phyloP scores from a whole-genome alignment of 192 early-diverging fungal genomes.

The Coemansia sp. region DNA sequence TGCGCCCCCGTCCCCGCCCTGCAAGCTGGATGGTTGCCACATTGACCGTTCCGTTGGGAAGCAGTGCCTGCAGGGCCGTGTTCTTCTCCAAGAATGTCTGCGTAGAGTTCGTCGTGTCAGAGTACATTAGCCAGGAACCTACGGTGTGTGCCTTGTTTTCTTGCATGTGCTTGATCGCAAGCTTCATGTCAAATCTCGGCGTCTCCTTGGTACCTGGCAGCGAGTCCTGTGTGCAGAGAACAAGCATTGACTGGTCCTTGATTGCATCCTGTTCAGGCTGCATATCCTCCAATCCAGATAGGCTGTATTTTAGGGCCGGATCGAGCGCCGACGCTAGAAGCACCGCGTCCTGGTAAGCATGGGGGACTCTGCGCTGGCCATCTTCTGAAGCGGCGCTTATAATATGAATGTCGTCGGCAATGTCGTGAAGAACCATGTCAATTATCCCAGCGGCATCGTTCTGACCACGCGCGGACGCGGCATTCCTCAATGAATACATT shows the following conservation, averaged over 20 bases:
- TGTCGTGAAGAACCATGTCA: constrained; percentile 34
- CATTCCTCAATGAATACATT: constrained; percentile 29
- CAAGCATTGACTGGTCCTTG: constrained; percentile 38
- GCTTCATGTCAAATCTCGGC: constrained; percentile 60
- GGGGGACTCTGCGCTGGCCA: constrained; percentile 27
- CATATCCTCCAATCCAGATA: neutral
- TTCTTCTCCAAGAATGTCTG: constrained; percentile 96
- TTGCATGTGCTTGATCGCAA: constrained; percentile 56
- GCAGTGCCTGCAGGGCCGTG: constrained; percentile 58
- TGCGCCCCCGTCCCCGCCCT: constrained; percentile 90
- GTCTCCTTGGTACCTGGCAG: constrained; percentile 55
- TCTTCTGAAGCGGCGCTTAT: constrained; percentile 19
- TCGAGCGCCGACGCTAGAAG: constrained; percentile 8
- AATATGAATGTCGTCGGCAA: constrained; percentile 43
- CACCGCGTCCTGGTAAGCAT: constrained; percentile 29
- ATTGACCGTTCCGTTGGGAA: constrained; percentile 81
- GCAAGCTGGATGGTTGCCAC: constrained; percentile 78
- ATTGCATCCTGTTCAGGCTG: constrained; percentile 5
- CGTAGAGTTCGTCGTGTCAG: constrained; percentile 77
- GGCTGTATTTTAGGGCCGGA: constrained; percentile 3
- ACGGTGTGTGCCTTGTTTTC: constrained; percentile 55
- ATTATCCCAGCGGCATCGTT: constrained; percentile 9
- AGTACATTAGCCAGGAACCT: constrained; percentile 78
- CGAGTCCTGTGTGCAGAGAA: constrained; percentile 44
- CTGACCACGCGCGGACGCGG: constrained; percentile 21